phyloP scores from a whole-genome alignment of 108 stramenopile species.

The Pseudonitzschia delicatissima region DNA sequence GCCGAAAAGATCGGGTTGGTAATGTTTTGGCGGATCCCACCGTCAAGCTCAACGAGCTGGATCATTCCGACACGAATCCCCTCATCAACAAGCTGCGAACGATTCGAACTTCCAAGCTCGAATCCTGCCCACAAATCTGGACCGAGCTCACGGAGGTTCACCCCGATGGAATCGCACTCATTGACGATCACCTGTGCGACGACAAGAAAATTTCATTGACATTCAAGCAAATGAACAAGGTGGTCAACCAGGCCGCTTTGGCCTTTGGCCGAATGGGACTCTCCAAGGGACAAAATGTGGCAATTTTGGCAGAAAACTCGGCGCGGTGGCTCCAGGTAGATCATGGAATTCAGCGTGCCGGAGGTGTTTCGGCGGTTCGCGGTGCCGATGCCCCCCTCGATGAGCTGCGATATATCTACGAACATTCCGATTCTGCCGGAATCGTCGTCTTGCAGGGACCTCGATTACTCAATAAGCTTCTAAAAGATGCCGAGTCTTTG shows the following conservation, averaged over 20 bases:
- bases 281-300: slow-evolving; percentile 63
- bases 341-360: slow-evolving; percentile 79
- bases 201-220: slow-evolving; percentile 58
- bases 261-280: slow-evolving; percentile 66
- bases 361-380: slow-evolving; percentile 80
- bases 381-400: slow-evolving; percentile 86
- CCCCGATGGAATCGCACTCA: slow-evolving; percentile 59
- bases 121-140: slow-evolving; percentile 72
- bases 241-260: slow-evolving; percentile 53
- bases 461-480: slow-evolving; percentile 55
- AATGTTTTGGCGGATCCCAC: slow-evolving; percentile 41
- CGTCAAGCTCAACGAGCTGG: slow-evolving; percentile 47
- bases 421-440: slow-evolving; percentile 82
- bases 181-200: slow-evolving; percentile 74
- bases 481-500: slow-evolving; percentile 53
- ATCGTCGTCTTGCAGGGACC: slow-evolving; percentile 82
- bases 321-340: slow-evolving; percentile 82
- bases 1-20: slow-evolving; percentile 45
- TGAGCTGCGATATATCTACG: slow-evolving; percentile 87
- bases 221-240: slow-evolving; percentile 62
- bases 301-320: slow-evolving; percentile 84
- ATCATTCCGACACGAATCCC: slow-evolving; percentile 62
- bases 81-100: slow-evolving; percentile 71
- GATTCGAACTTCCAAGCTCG: slow-evolving; percentile 50
- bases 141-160: slow-evolving; percentile 50